Evolutionary conservation across 352 stramenopile species (phyloP).

Genomic region (Pseudoperonospora humuli): DNA sequence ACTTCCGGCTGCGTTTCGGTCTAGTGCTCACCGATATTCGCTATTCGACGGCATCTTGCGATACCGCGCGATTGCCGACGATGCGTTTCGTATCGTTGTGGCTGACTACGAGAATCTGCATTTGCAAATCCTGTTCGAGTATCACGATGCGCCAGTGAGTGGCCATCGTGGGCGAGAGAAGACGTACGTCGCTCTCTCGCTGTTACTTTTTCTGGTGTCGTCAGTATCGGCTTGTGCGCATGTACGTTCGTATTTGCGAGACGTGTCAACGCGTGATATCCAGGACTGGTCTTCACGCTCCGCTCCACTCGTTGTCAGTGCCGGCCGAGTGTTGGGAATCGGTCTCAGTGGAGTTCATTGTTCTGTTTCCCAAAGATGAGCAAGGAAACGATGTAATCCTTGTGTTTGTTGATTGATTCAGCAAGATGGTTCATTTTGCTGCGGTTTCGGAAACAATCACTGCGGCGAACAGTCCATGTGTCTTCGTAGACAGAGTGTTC

Average conservation of each 20-base stretch:
- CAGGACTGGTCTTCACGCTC: neutral
- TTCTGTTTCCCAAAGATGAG: conserved; percentile 3
- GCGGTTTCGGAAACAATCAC: neutral
- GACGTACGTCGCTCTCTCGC: conserved; percentile 6
- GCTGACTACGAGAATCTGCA: neutral
- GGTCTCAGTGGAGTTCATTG: conserved; percentile 20
- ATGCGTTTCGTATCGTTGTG: neutral
- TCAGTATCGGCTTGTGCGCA: neutral
- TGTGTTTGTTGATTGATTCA: conserved; percentile 20
- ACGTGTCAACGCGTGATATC: conserved; percentile 16
- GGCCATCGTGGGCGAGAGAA: conserved; percentile 12
- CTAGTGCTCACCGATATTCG: no score
- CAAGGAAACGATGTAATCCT: conserved; percentile 3
- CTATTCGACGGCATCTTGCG: neutral
- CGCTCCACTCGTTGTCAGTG: neutral
- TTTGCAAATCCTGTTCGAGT: no score
- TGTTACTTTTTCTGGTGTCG: conserved; percentile 18
- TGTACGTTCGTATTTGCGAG: neutral
- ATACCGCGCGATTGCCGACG: neutral
- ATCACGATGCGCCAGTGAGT: no score
- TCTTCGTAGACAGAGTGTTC: no score
- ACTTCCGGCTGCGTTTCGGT: no score
- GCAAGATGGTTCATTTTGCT: conserved; percentile 19
- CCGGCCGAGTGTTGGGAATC: conserved; percentile 6
- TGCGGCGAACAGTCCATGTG: neutral